Evolutionary conservation across 345 rosid species (phyloP).

Genomic region (Laguncularia racemosa): DNA sequence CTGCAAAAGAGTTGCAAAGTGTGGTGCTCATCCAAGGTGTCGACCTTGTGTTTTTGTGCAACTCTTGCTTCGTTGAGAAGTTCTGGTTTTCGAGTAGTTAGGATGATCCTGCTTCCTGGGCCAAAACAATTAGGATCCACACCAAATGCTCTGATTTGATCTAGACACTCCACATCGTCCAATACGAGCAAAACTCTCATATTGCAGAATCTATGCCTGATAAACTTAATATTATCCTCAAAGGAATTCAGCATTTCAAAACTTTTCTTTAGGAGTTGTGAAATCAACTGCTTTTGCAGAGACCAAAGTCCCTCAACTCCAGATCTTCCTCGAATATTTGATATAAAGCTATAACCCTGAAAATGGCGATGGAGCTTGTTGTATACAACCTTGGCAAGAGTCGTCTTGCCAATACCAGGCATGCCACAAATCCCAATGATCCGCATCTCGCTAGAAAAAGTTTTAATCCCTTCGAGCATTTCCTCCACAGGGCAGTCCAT

Average conservation of each 20-base stretch:
- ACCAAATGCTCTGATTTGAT: background rate
- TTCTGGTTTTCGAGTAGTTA: background rate
- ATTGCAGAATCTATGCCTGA: background rate
- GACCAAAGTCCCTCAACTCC: background rate
- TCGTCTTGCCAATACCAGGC: constrained; percentile 9
- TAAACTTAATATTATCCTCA: background rate
- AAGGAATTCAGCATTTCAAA: background rate
- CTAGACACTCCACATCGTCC: background rate
- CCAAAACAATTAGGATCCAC: background rate
- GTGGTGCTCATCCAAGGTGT: background rate
- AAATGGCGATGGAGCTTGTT: background rate
- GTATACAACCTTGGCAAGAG: constrained; percentile 8
- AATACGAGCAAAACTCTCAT: background rate
- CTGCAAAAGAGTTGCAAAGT: background rate
- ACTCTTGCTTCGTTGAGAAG: background rate
- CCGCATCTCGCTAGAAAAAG: background rate
- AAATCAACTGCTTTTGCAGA: background rate
- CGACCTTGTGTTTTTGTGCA: background rate
- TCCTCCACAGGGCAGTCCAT: background rate
- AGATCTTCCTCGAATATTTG: background rate
- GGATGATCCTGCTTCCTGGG: background rate
- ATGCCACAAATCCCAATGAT: background rate
- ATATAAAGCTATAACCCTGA: background rate
- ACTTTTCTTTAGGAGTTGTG: background rate
- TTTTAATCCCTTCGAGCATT: background rate